Base-by-base conservation (phyloP, 352 stramenopile genomes). In the Phytophthora pisi region DNA sequence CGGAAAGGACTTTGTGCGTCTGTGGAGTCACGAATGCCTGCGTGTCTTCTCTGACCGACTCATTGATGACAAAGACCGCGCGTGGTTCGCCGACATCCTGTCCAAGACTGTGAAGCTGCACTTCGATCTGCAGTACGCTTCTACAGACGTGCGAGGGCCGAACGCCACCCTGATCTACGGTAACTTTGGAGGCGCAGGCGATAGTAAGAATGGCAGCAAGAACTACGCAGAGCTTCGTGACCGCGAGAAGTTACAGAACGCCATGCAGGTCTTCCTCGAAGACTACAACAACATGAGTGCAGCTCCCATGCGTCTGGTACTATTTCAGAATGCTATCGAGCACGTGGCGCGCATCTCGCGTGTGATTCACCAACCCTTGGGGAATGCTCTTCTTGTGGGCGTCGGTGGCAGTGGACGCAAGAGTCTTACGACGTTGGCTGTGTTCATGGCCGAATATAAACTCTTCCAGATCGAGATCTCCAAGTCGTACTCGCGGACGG, bases 391-490 rank as follows among this genome's bases (percentile, higher is more conserved):
- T 18, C 81, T 99, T 1, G 91, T 99, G 0, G 96, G 96, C 11
- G 95, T 98, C 0, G 93, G 94, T 11, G 94, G 94, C 3, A 97
- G 86, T 47, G 96, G 95, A 0, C 91, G 95, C 43, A 98, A 98
- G 69, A 95, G 77, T 9, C 84, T 98, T 5, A 98, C 93, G 24
- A 97, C 86, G 10, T 78, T 98, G 4, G 92, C 95, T 0, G 92
- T 97, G n/a, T 97, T 89, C 47, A 97, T 98, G 79, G 92, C 93
- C 18, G 92, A 98, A 69, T 98, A 96, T 74, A 92, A 96, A 64
- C 76, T 98, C 11, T 98, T 98, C 65, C 91, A 97, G 72, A 98
- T 99, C 66, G 96, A 98, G 62, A 98, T 98, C 34, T 97, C 90
- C 43, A 98, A 98, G 69, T 93, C 84, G 11, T 98, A 98, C 66